Evolutionary conservation across 495 filamentous ascomycete genomes (phyloP), one percentile per base, ranked within the genome.

Genomic region (Usnea hakonensis): DNA sequence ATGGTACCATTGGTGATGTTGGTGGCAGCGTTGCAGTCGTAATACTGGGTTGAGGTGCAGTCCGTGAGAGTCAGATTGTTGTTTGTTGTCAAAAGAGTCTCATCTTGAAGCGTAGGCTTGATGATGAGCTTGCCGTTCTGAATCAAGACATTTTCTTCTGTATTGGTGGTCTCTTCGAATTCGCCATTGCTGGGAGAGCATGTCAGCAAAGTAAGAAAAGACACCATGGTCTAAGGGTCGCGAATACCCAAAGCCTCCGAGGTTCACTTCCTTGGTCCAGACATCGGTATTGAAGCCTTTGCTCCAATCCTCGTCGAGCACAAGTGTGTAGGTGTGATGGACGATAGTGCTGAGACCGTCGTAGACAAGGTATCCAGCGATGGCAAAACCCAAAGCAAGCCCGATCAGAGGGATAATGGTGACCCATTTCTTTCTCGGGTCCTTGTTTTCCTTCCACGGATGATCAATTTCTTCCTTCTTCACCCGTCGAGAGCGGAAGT

Each of bases 391-490:
- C 13, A 90, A 54, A 19, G 81, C 23, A 52, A 92, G 77, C 26
- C 89, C 88, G 30, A 89, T 70, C 50, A 90, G 67, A 5, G 88
- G 88, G 36, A 92, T 81, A 60, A 92, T 90, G 26, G 85, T 90
- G 6, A 89, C 85, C 90, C 89, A 92, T 76, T 90, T 91, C 79
- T 91, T 87, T 70, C 81, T 85, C 5, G 88, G 86, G 69, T 92
- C 88, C 57, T 78, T 83, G 65, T 83, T 81, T 23, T 76, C 71
- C 32, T 64, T 67, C 37, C 89, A 92, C 23, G 88, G 86, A 70
- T 85, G 83, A 64, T 90, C 81, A 19, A 87, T 71, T 43, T 88
- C 83, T 43, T 82, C 86, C 71, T 89, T 88, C 70, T 80, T 81
- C 40, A 93, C 76, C 61, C 88, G 74, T 46, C 89, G 76, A 16